These are phyloP conservation scores for Aspergillus sp. DNA, from an alignment of 2,329 filamentous ascomycete species.

Conservation along the genomic window DNA sequence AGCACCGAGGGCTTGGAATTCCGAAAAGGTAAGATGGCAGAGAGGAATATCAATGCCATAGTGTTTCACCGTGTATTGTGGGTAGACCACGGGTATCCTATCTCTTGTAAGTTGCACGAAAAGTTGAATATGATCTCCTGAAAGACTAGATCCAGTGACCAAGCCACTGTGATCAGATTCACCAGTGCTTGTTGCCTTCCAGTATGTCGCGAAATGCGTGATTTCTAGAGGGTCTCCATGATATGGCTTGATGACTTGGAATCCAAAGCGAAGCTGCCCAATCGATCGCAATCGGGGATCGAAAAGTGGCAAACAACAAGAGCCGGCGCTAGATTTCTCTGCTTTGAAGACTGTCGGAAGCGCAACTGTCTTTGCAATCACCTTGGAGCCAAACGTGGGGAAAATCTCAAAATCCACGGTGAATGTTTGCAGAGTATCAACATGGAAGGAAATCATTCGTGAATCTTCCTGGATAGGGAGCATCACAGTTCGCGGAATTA, in stretches of 20 bases:
- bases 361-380: constrained; percentile 93
- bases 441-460: constrained; percentile 89
- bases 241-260: constrained; percentile 96
- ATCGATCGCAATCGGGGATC: constrained; percentile 89
- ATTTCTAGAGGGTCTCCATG: constrained; percentile 90
- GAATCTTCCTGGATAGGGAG: constrained; percentile 96
- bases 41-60: constrained; percentile 79
- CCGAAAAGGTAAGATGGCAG: constrained; percentile 69
- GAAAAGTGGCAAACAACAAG: constrained; percentile 84
- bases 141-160: constrained; percentile 91
- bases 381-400: constrained; percentile 93
- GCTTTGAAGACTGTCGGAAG: constrained; percentile 82
- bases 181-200: constrained; percentile 95
- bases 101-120: constrained; percentile 92
- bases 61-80: constrained; percentile 75
- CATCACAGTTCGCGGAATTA: constrained; percentile 94
- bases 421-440: constrained; percentile 90
- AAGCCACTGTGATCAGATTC: constrained; percentile 82
- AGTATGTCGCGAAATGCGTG: constrained; percentile 97
- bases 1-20: constrained; percentile 48
- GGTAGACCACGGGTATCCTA: constrained; percentile 82
- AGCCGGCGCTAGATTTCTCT: constrained; percentile 70
- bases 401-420: constrained; percentile 97
- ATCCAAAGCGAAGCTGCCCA: constrained; percentile 89
- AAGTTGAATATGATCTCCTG: constrained; percentile 89